A percentile compares a stretch with the other conserved stretches of the same genome.
phyloP scores from a whole-genome alignment of 805 yeast species.

The Sungouiozyma ichnusensis region DNA sequence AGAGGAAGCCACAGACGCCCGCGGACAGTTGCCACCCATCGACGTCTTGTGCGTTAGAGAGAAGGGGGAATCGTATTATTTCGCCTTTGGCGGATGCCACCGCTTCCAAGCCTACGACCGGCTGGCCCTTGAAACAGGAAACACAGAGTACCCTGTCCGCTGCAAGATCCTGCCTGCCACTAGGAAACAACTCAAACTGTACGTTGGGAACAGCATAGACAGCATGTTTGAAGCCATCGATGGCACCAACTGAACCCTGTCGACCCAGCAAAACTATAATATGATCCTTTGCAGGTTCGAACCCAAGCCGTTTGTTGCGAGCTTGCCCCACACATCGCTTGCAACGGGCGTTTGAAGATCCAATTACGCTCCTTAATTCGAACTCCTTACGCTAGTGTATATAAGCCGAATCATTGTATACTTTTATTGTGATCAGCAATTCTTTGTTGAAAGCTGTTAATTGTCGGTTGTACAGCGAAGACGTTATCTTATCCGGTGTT shows the following conservation, averaged over 20 bases:
- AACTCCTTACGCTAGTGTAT: no score
- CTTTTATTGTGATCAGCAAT: no score
- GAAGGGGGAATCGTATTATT: slow-evolving; percentile 50
- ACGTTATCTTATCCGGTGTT: no score
- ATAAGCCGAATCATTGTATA: no score
- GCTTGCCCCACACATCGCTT: no score
- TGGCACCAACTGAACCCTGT: not conserved
- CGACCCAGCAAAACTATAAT: no score
- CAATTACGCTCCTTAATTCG: no score
- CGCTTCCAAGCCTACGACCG: slow-evolving; percentile 78
- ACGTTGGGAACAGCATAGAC: slow-evolving; percentile 46
- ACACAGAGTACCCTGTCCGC: slow-evolving; percentile 39
- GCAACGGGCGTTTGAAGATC: no score
- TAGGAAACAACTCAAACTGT: slow-evolving; percentile 51
- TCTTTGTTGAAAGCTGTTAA: no score
- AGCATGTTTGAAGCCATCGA: slow-evolving; percentile 1
- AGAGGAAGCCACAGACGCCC: slow-evolving; percentile 28
- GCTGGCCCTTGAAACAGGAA: slow-evolving; percentile 29
- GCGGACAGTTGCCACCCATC: slow-evolving; percentile 70
- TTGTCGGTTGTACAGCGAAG: no score
- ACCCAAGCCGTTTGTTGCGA: no score
- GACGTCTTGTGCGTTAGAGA: slow-evolving; percentile 66
- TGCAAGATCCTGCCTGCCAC: slow-evolving; percentile 72
- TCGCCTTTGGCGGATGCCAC: slow-evolving; percentile 89
- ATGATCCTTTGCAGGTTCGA: not conserved